A percentile compares a stretch with the other conserved stretches of the same genome.
phyloP scores from a whole-genome alignment of 768 basidiomycete genomes.

The Nidularia sp. region DNA sequence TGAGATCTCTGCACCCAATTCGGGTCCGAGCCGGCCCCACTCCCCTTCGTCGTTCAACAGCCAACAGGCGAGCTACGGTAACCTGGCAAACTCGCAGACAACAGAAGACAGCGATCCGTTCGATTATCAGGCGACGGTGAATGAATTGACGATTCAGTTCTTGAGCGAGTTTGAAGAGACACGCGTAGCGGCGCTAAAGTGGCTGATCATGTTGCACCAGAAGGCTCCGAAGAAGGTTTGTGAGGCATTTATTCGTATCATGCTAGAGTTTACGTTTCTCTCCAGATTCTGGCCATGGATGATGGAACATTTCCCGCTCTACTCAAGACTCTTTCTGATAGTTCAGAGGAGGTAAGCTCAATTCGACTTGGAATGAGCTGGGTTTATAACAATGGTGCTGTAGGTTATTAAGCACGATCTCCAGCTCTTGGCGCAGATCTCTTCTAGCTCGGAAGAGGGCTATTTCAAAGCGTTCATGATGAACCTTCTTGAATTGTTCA shows the following conservation, averaged over 20 bases:
- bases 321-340: conserved; percentile 93
- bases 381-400: conserved; percentile 1
- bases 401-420: conserved; percentile 95
- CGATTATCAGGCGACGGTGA: conserved; percentile 91
- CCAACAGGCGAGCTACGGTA: conserved; percentile 28
- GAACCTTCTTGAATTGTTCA: conserved; percentile 91
- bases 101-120: conserved; percentile 68
- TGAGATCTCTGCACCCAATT: conserved; percentile 24
- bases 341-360: conserved; percentile 79
- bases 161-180: conserved; percentile 97
- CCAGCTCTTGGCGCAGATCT: conserved; percentile 94
- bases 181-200: conserved; percentile 90
- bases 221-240: conserved; percentile 92
- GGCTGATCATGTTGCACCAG: conserved; percentile 98
- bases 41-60: conserved; percentile 55
- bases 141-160: conserved; percentile 89
- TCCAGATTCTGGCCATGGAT: conserved; percentile 89
- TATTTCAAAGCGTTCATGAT: conserved; percentile 97
- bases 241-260: background rate
- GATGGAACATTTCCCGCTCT: conserved; percentile 96
- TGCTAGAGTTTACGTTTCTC: background rate
- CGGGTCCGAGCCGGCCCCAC: conserved; percentile 52
- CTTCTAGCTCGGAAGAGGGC: conserved; percentile 89
- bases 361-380: background rate
- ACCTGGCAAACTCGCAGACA: conserved; percentile 17